Percentiles rank a stretch among this genome's conserved stretches.
Evolutionary conservation across 345 rosid species (phyloP).

Genomic region (Euphorbia tirucalli): DNA sequence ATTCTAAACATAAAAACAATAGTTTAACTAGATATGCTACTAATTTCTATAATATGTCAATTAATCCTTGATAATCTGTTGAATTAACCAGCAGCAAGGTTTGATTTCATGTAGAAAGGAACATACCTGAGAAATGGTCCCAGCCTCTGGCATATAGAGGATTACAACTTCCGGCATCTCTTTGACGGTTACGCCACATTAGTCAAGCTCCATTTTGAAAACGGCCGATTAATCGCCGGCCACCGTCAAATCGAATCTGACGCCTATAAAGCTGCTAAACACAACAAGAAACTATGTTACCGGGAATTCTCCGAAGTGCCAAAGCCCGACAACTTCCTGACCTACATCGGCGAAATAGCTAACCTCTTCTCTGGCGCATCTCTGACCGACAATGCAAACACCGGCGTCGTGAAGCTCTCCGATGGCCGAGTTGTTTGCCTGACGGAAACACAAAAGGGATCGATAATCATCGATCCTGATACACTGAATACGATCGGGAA

Average conservation of each 20-base stretch:
- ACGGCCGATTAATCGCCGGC: slow-evolving; percentile 60
- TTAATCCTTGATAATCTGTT: neutral
- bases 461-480: slow-evolving; percentile 61
- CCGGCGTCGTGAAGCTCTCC: slow-evolving; percentile 77
- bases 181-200: slow-evolving; percentile 90
- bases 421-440: slow-evolving; percentile 91
- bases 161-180: slow-evolving; percentile 88
- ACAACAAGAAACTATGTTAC: slow-evolving; percentile 65
- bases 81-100: neutral
- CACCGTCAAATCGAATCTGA: slow-evolving; percentile 87
- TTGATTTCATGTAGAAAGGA: slow-evolving; percentile 66
- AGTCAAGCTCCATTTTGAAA: slow-evolving; percentile 63
- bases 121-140: slow-evolving; percentile 95
- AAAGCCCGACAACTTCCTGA: slow-evolving; percentile 49
- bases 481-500: slow-evolving; percentile 68
- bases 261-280: slow-evolving; percentile 81
- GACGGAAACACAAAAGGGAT: slow-evolving; percentile 92
- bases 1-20: neutral
- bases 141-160: slow-evolving; percentile 77
- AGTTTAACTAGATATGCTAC: neutral
- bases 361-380: slow-evolving; percentile 85
- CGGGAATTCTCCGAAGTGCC: slow-evolving; percentile 94
- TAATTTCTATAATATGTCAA: neutral
- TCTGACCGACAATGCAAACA: slow-evolving; percentile 85
- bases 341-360: slow-evolving; percentile 65